A percentile compares a stretch with the other conserved stretches of the same genome.
phyloP scores from a whole-genome alignment of 192 early-diverging fungal genomes.

The Coemansia sp. region DNA sequence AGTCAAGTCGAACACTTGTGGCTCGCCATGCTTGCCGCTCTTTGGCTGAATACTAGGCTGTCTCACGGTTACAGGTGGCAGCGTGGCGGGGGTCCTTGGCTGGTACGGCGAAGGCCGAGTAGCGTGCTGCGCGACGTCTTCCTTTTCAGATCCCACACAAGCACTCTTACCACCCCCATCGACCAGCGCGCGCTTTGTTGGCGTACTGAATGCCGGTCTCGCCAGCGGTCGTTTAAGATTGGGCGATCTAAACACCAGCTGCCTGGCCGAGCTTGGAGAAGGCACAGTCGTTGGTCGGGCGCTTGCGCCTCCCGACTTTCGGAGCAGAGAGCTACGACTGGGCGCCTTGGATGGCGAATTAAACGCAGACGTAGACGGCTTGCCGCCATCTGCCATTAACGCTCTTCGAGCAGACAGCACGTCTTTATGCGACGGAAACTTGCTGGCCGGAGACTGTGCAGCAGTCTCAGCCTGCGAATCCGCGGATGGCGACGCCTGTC shows the following conservation, averaged over 20 bases:
- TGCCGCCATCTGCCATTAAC: conserved; percentile 23
- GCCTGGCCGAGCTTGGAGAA: neutral
- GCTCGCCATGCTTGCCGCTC: neutral
- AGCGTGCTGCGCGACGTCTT: neutral
- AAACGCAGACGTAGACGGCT: conserved; percentile 8
- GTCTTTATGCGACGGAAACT: conserved; percentile 45
- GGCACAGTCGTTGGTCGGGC: neutral
- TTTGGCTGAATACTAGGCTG: neutral
- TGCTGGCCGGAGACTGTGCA: conserved; percentile 12
- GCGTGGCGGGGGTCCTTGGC: conserved; percentile 16
- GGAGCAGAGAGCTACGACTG: conserved; percentile 2
- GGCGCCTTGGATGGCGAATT: conserved; percentile 16
- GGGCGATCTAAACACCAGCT: conserved; percentile 39
- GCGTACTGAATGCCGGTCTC: conserved; percentile 35
- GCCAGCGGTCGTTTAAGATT: conserved; percentile 28
- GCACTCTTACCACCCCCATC: neutral
- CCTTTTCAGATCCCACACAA: neutral
- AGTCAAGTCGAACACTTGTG: conserved; percentile 7
- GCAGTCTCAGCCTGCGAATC: neutral
- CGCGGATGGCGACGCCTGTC: neutral
- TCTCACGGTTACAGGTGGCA: conserved; percentile 27
- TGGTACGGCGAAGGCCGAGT: conserved; percentile 27
- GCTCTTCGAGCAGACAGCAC: conserved; percentile 49
- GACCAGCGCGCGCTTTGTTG: conserved; percentile 33
- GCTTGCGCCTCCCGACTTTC: conserved; percentile 1